Evolutionary conservation across 2,329 filamentous ascomycete species (phyloP).

Genomic region (Diaporthe sp.): DNA sequence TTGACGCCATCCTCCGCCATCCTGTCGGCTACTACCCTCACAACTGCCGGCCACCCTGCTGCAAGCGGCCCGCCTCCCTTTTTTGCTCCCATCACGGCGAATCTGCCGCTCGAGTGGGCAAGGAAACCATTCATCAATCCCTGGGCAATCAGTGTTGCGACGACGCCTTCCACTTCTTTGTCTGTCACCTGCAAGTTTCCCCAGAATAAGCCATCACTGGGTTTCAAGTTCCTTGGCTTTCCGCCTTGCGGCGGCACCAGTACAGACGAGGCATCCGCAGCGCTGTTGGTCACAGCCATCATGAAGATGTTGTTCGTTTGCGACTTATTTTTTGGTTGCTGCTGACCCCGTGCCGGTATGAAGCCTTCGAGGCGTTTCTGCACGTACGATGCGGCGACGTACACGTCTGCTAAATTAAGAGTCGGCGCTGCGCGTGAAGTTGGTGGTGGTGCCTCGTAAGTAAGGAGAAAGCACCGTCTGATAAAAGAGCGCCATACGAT

Average conservation of each 20-base stretch:
- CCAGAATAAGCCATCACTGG: slow-evolving; percentile 72
- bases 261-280: slow-evolving; percentile 51
- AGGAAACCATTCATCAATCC: slow-evolving; percentile 87
- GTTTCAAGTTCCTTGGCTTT: slow-evolving; percentile 61
- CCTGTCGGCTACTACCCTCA: slow-evolving; percentile 74
- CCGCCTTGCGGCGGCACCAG: slow-evolving; percentile 63
- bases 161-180: slow-evolving; percentile 80
- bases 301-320: slow-evolving; percentile 66
- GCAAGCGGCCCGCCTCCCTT: slow-evolving; percentile 71
- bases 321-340: slow-evolving; percentile 48
- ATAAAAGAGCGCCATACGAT: slow-evolving; percentile 87
- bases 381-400: slow-evolving; percentile 72
- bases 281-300: slow-evolving; percentile 62
- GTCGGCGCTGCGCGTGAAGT: slow-evolving; percentile 76
- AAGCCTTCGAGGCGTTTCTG: slow-evolving; percentile 75
- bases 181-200: slow-evolving; percentile 72
- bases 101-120: slow-evolving; percentile 79
- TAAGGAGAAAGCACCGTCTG: slow-evolving; percentile 82
- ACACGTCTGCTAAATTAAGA: slow-evolving; percentile 78
- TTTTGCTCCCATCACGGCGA: slow-evolving; percentile 86
- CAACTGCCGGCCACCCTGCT: slow-evolving; percentile 82
- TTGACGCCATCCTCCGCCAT: slow-evolving; percentile 69
- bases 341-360: slow-evolving; percentile 53
- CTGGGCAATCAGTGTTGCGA: slow-evolving; percentile 83
- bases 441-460: slow-evolving; percentile 74